These are phyloP conservation scores for Fraxinus greggii DNA, from an alignment of 305 asterid species.

Conservation along the genomic window DNA sequence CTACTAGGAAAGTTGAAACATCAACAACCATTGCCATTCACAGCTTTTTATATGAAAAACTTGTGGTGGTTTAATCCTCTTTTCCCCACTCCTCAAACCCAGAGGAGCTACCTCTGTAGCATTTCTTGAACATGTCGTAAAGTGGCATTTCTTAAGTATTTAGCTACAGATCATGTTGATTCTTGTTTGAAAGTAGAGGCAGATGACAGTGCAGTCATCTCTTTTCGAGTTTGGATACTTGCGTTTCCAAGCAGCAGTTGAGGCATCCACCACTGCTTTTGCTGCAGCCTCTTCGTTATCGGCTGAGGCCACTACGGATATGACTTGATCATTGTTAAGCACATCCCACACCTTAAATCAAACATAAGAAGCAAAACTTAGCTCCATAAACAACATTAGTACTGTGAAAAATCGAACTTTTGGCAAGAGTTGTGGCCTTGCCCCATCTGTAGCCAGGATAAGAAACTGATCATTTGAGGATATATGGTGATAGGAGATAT, in stretches of 20 bases:
- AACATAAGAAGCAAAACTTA: not conserved
- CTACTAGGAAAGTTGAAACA: not conserved
- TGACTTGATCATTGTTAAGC: slow-evolving; percentile 57
- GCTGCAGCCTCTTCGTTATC: slow-evolving; percentile 57
- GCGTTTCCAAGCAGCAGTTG: slow-evolving; percentile 53
- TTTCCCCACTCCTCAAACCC: not conserved
- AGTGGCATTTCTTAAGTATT: not conserved
- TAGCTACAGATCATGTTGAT: not conserved
- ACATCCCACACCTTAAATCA: slow-evolving; percentile 82
- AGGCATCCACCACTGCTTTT: slow-evolving; percentile 63
- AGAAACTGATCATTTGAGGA: slow-evolving; percentile 59
- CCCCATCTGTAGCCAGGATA: slow-evolving; percentile 84
- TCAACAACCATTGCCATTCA: not conserved
- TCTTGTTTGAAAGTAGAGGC: slow-evolving; percentile 46
- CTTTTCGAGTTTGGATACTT: slow-evolving; percentile 64
- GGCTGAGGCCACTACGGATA: slow-evolving; percentile 45
- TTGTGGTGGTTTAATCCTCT: not conserved
- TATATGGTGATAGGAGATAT: slow-evolving; percentile 51
- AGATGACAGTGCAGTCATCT: slow-evolving; percentile 70
- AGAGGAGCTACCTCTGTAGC: not conserved
- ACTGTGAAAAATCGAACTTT: not conserved
- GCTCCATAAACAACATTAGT: not conserved
- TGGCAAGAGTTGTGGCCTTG: slow-evolving; percentile 9
- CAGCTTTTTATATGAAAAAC: not conserved
- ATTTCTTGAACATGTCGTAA: not conserved